Percentiles rank a stretch among this genome's conserved stretches.
These are phyloP conservation scores for Hyparrhenia diplandra DNA, from an alignment of 176 grass and related monocot genomes.

Conservation along the genomic window DNA sequence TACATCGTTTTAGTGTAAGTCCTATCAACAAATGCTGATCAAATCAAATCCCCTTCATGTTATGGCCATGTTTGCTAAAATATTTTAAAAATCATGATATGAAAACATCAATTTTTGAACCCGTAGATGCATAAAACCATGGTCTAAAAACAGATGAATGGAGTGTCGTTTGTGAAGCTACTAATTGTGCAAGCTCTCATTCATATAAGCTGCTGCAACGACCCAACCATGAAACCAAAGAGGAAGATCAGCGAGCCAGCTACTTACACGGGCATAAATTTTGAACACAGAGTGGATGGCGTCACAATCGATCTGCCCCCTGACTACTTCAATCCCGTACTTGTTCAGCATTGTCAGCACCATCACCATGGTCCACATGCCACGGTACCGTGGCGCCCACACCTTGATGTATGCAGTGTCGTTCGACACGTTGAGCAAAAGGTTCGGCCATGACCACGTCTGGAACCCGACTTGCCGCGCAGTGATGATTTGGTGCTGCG, in stretches of 20 bases:
- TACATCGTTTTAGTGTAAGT: too few species aligned
- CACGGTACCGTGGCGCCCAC: background rate
- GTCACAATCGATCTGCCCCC: conserved; percentile 30
- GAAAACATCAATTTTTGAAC: background rate
- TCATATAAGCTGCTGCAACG: background rate
- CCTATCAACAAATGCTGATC: background rate
- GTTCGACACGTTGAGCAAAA: conserved; percentile 44
- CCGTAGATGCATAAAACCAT: background rate
- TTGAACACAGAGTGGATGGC: conserved; percentile 17
- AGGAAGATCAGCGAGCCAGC: background rate
- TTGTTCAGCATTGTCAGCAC: conserved; percentile 49
- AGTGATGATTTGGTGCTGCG: background rate
- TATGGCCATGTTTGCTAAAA: background rate
- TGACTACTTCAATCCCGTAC: conserved; percentile 51
- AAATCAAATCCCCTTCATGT: background rate
- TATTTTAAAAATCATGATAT: background rate
- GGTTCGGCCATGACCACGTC: conserved; percentile 54
- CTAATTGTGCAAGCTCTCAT: background rate
- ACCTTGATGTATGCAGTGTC: conserved; percentile 50
- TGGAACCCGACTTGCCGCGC: background rate
- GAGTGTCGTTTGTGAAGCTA: background rate
- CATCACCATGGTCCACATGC: conserved; percentile 26
- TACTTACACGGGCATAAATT: conserved; percentile 43
- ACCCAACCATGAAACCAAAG: background rate
- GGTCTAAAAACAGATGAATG: background rate